phyloP scores from a whole-genome alignment of 352 stramenopile species.

The Phytophthora sansomeana region DNA sequence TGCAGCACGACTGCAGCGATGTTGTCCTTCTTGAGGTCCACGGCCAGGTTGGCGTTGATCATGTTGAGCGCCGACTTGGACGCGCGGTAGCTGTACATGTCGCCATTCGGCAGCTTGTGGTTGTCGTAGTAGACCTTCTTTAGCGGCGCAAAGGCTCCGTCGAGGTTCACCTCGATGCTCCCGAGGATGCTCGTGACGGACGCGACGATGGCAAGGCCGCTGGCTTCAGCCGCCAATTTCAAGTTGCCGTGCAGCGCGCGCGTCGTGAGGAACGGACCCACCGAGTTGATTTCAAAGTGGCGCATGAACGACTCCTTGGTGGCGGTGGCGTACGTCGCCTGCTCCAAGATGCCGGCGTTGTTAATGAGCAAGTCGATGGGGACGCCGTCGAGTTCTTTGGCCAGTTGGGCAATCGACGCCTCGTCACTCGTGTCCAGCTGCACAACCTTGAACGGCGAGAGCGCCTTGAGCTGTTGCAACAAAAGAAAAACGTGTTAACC shows the following conservation, averaged over 20 bases:
- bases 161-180: too few relatives aligned
- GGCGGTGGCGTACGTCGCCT: too few relatives aligned
- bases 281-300: constrained; percentile 68
- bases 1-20: constrained; percentile 54
- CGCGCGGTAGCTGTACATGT: constrained; percentile 68
- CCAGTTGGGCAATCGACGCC: constrained; percentile 43
- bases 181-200: too few relatives aligned
- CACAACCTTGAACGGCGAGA: constrained; percentile 53
- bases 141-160: too few relatives aligned
- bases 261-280: constrained; percentile 65
- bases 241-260: constrained; percentile 54
- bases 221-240: constrained; percentile 39
- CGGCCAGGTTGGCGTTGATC: constrained; percentile 49
- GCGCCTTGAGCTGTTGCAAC: constrained; percentile 32
- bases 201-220: too few relatives aligned
- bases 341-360: constrained; percentile 60
- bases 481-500: neutral
- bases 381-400: constrained; percentile 46
- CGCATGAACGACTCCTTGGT: constrained; percentile 57
- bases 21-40: constrained; percentile 53
- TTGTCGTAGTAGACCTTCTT: too few relatives aligned
- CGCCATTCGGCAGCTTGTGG: too few relatives aligned
- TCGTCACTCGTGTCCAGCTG: constrained; percentile 54
- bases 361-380: constrained; percentile 70
- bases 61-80: constrained; percentile 80